Conservation (phyloP, 2,329 filamentous ascomycete species). For the Coniochaeta ligniaria region DNA sequence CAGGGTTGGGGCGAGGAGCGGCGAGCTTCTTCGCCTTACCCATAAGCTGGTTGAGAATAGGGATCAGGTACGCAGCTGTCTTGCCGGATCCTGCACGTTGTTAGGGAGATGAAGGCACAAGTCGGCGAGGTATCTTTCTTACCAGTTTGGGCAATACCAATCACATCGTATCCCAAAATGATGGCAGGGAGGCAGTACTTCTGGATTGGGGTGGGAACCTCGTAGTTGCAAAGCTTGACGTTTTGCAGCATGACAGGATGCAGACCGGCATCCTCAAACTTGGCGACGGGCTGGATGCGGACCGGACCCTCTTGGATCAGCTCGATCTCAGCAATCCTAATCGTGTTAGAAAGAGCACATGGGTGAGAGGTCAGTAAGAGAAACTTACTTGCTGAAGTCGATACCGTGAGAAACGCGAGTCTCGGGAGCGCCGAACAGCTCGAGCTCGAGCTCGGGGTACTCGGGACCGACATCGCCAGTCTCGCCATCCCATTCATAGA, state of each 20-base stretch:
- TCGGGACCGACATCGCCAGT: conserved; percentile 77
- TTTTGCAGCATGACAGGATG: conserved; percentile 82
- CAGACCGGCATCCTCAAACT: conserved; percentile 70
- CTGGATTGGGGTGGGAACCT: conserved; percentile 77
- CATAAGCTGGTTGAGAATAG: conserved; percentile 86
- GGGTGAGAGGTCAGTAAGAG: neutral
- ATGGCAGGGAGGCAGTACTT: conserved; percentile 78
- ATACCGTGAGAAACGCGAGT: conserved; percentile 47
- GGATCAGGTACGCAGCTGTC: conserved; percentile 86
- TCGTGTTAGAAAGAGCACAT: conserved; percentile 13
- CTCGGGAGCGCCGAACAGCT: conserved; percentile 61
- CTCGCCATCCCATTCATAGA: conserved; percentile 82
- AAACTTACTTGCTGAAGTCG: conserved; percentile 54
- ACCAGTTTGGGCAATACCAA: conserved; percentile 92
- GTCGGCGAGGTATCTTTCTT: conserved; percentile 22
- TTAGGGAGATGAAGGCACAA: neutral
- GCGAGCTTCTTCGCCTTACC: conserved; percentile 88
- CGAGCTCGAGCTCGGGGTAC: conserved; percentile 61
- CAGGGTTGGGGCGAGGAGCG: conserved; percentile 64
- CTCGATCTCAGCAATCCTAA: conserved; percentile 46
- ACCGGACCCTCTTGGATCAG: conserved; percentile 50
- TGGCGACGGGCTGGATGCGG: conserved; percentile 42
- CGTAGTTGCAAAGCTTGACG: conserved; percentile 64
- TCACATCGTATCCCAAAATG: conserved; percentile 68
- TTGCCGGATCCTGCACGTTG: conserved; percentile 74